Percentiles rank a stretch among this genome's conserved stretches.
These are phyloP conservation scores for Cytidiella melzeri DNA, from an alignment of 768 basidiomycete species.

Conservation along the genomic window DNA sequence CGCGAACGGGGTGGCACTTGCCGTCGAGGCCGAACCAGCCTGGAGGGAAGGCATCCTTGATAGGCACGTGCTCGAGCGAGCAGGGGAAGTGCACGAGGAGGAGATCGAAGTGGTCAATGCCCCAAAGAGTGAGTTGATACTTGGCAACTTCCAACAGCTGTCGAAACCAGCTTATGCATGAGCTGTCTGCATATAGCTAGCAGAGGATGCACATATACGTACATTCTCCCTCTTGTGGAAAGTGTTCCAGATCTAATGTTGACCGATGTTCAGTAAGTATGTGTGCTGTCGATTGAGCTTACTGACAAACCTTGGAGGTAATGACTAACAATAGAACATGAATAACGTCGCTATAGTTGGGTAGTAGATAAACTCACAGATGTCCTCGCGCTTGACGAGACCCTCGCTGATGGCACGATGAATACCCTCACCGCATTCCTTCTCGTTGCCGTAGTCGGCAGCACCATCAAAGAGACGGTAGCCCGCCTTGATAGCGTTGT, in stretches of 20 bases:
- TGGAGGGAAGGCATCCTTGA: slow-evolving; percentile 68
- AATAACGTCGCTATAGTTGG: slow-evolving; percentile 4
- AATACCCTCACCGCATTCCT: slow-evolving; percentile 76
- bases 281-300: not conserved
- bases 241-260: slow-evolving; percentile 74
- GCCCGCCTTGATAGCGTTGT: slow-evolving; percentile 79
- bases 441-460: slow-evolving; percentile 87
- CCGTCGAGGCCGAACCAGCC: slow-evolving; percentile 77
- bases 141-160: slow-evolving; percentile 51
- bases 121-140: slow-evolving; percentile 75
- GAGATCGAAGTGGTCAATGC: slow-evolving; percentile 77
- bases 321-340: slow-evolving; percentile 44
- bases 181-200: not conserved
- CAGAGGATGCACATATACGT: slow-evolving; percentile 18
- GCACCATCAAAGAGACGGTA: slow-evolving; percentile 87
- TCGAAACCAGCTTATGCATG: slow-evolving; percentile 1
- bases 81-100: slow-evolving; percentile 86
- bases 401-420: slow-evolving; percentile 74
- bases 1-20: slow-evolving; percentile 47
- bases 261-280: not conserved
- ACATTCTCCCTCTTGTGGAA: slow-evolving; percentile 79
- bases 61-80: slow-evolving; percentile 75
- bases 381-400: slow-evolving; percentile 80
- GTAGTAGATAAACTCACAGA: slow-evolving; percentile 47
- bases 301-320: slow-evolving; percentile 61